Evolutionary conservation across 495 filamentous ascomycete genomes (phyloP), one percentile per base, ranked within the genome.

Genomic region (Lasiosphaeria ovina): DNA sequence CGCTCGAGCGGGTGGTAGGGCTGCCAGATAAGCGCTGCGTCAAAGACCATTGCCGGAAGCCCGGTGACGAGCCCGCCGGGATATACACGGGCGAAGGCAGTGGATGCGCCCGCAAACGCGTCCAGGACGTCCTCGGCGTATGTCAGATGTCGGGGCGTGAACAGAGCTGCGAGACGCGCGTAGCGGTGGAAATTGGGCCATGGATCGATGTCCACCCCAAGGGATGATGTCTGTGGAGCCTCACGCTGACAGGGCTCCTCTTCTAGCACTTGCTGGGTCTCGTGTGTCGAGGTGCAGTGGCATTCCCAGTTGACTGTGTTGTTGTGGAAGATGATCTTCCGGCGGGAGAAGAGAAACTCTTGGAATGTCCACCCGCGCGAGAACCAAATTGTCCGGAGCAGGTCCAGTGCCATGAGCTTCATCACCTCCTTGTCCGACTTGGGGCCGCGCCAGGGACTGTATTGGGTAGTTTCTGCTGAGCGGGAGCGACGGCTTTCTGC

Each of bases 311-410:
- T 56, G 12, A 67, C 58, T 8, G 60, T 63, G 32, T 65, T 62
- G 48, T 59, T 62, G 53, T 65, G 62, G 47, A 68, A 68, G 6
- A 65, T n/a, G 8, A 67, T 48, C 24, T 57, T 63, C 24, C 66
- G 59, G 3, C 35, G 48, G 5, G 62, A 60, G 38, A 64, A 68
- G 11, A 65, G 57, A 38, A 59, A 60, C 42, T 69, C 67, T 31
- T 69, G 65, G 45, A 69, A 69, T 5, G 67, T 69, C 67, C 65
- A 69, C 0, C 64, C 67, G 1, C 67, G 47, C 0, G 38, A 60
- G 54, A 59, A 59, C 66, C 62, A 65, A 2, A 42, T 16, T 9
- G 48, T 61, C 4, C 59, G 53, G 4, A 66, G 33, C 14, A 68
- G 55, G 51, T 58, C 47, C 1, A 58, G 6, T 0, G 53, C 49